Percentiles rank a stretch among this genome's conserved stretches.
These are phyloP conservation scores for Cryomyces antarcticus DNA, from an alignment of 495 filamentous ascomycete species.

Conservation along the genomic window DNA sequence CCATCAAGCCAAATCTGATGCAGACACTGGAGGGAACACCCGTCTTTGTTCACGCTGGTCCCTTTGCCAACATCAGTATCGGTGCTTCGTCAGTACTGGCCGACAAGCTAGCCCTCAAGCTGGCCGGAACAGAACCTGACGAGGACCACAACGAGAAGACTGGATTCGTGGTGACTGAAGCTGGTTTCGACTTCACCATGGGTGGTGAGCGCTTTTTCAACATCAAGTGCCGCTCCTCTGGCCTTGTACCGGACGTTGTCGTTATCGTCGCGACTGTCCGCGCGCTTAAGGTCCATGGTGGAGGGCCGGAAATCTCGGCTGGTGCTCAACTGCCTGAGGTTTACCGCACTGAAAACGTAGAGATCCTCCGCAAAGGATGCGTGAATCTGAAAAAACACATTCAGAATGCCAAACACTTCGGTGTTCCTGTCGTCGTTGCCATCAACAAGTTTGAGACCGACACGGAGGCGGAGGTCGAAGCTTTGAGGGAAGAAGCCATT, in stretches of 20 bases:
- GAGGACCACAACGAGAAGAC: slow-evolving; percentile 70
- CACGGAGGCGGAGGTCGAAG: slow-evolving; percentile 76
- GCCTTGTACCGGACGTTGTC: slow-evolving; percentile 76
- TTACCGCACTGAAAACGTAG: slow-evolving; percentile 84
- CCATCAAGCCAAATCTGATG: slow-evolving; percentile 97
- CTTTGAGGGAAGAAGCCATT: slow-evolving; percentile 75
- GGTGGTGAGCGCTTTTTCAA: slow-evolving; percentile 99
- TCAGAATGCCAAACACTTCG: slow-evolving; percentile 66
- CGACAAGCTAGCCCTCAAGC: slow-evolving; percentile 86
- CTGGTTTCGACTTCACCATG: slow-evolving; percentile 99
- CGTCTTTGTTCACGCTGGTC: slow-evolving; percentile 90
- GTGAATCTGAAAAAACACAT: slow-evolving; percentile 92
- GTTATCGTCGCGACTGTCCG: slow-evolving; percentile 91
- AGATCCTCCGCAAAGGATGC: slow-evolving; percentile 72
- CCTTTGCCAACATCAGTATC: slow-evolving; percentile 96
- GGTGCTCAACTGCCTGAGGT: slow-evolving; percentile 64
- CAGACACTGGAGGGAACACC: slow-evolving; percentile 94
- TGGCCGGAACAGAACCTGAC: slow-evolving; percentile 87
- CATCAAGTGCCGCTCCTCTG: slow-evolving; percentile 94
- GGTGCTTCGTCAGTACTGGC: slow-evolving; percentile 87
- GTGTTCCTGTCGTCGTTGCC: slow-evolving; percentile 88
- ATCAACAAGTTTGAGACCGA: slow-evolving; percentile 94
- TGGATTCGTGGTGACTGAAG: slow-evolving; percentile 93
- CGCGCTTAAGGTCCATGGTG: slow-evolving; percentile 90
- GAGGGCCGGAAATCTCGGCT: slow-evolving; percentile 75